These are phyloP conservation scores for Elsinoe australis DNA, from an alignment of 2,329 filamentous ascomycete genomes.

Conservation along the genomic window DNA sequence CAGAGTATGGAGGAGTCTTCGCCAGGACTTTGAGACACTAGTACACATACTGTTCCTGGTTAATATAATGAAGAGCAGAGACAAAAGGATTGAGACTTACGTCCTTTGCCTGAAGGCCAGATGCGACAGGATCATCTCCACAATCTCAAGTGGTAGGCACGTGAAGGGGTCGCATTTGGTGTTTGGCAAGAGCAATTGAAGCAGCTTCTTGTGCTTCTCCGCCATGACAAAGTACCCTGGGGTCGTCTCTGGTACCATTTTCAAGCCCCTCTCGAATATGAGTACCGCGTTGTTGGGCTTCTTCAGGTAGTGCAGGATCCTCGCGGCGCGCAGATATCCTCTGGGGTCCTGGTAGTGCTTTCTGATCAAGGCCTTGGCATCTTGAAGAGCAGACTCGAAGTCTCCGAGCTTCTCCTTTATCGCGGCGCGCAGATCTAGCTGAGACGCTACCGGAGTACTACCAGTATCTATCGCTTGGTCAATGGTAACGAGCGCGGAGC, in stretches of 20 bases:
- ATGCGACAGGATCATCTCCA: conserved; percentile 44
- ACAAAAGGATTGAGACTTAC: too few relatives aligned
- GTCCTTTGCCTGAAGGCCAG: conserved; percentile 47
- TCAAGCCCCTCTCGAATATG: conserved; percentile 53
- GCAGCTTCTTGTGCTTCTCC: conserved; percentile 41
- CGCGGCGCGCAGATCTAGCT: conserved; percentile 51
- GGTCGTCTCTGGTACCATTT: conserved; percentile 27
- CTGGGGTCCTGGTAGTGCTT: conserved; percentile 44
- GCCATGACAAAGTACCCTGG: conserved; percentile 16
- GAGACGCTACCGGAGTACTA: conserved; percentile 28
- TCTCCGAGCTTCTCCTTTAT: conserved; percentile 47
- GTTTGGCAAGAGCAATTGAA: conserved; percentile 34
- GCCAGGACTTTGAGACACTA: conserved; percentile 51
- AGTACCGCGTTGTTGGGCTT: conserved; percentile 47
- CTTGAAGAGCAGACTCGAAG: conserved; percentile 45
- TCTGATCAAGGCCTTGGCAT: conserved; percentile 52
- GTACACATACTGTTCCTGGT: conserved; percentile 39
- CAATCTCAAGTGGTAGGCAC: conserved; percentile 48
- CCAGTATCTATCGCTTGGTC: conserved; percentile 34
- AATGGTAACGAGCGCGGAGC: conserved; percentile 13
- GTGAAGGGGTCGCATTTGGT: conserved; percentile 46
- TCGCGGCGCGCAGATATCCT: conserved; percentile 51
- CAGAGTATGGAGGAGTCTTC: conserved; percentile 41
- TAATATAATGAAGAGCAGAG: too few relatives aligned
- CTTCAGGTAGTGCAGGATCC: conserved; percentile 41